These are phyloP conservation scores for Ceratobasidium sp. DNA, from an alignment of 1,284 basidiomycete genomes.

Conservation along the genomic window DNA sequence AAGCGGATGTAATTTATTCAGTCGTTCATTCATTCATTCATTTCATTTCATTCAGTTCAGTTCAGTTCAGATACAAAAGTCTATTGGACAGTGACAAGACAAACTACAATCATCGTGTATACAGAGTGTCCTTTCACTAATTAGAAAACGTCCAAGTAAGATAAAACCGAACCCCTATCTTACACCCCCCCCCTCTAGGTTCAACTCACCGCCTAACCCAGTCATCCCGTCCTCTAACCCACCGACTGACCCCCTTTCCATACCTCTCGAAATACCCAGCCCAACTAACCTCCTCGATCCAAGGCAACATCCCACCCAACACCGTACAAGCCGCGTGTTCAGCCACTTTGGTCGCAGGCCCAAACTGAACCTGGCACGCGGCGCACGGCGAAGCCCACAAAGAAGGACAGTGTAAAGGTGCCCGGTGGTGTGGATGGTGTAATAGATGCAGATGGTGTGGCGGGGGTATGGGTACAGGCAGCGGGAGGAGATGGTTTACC, in stretches of 20 bases:
- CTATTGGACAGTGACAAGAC: background rate
- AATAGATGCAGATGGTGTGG: constrained; percentile 45
- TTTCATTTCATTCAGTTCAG: background rate
- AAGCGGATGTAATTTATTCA: background rate
- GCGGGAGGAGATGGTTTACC: background rate
- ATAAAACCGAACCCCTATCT: background rate
- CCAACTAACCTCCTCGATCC: constrained; percentile 34
- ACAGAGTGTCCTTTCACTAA: background rate
- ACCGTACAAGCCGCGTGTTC: constrained; percentile 26
- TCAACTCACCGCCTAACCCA: constrained; percentile 11
- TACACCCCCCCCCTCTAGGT: background rate
- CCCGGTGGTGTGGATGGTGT: constrained; percentile 47
- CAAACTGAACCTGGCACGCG: constrained; percentile 32
- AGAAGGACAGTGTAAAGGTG: constrained; percentile 10
- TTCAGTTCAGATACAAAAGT: background rate
- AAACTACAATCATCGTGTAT: background rate
- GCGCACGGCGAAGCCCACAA: constrained; percentile 50
- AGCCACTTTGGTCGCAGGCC: constrained; percentile 31
- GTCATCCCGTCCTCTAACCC: constrained; percentile 1
- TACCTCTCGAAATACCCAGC: constrained; percentile 39
- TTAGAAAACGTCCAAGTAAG: background rate
- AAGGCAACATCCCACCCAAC: constrained; percentile 15
- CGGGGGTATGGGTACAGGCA: constrained; percentile 47
- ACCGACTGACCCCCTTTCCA: constrained; percentile 21
- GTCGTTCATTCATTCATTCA: background rate